Conservation (phyloP, 345 rosid genomes). For the Dipteronia sinensis region DNA sequence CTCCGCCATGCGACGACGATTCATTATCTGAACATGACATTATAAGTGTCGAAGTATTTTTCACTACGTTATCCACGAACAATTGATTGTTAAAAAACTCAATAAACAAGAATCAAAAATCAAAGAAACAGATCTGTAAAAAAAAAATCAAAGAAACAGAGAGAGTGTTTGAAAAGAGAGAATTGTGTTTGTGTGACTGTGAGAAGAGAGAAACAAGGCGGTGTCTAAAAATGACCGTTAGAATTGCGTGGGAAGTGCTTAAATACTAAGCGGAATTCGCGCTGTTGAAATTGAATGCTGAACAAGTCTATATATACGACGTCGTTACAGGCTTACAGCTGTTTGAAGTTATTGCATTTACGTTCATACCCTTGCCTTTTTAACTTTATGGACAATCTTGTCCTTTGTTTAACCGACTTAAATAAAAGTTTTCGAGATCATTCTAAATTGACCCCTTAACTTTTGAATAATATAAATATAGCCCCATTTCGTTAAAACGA, state of each 20-base stretch:
- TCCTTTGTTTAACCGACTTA: neutral
- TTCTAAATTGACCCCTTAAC: neutral
- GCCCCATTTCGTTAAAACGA: neutral
- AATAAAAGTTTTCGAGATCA: neutral
- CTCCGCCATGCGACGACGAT: constrained; percentile 47
- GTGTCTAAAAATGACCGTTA: constrained; percentile 30
- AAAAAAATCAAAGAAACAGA: neutral
- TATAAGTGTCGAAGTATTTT: neutral
- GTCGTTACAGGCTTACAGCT: neutral
- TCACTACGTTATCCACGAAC: neutral
- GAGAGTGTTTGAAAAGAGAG: neutral
- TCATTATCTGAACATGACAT: constrained; percentile 85
- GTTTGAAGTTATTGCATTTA: neutral
- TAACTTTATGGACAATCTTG: neutral
- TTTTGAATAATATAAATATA: neutral
- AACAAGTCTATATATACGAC: neutral
- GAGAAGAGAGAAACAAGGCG: constrained; percentile 26
- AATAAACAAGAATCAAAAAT: neutral
- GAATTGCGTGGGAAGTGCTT: constrained; percentile 19
- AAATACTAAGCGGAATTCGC: constrained; percentile 13
- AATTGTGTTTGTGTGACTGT: neutral
- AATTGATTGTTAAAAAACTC: neutral
- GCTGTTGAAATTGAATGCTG: neutral
- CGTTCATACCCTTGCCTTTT: neutral
- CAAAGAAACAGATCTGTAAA: no score